Conservation (phyloP, 1,284 basidiomycete genomes). For the Coriolopsis trogii region DNA sequence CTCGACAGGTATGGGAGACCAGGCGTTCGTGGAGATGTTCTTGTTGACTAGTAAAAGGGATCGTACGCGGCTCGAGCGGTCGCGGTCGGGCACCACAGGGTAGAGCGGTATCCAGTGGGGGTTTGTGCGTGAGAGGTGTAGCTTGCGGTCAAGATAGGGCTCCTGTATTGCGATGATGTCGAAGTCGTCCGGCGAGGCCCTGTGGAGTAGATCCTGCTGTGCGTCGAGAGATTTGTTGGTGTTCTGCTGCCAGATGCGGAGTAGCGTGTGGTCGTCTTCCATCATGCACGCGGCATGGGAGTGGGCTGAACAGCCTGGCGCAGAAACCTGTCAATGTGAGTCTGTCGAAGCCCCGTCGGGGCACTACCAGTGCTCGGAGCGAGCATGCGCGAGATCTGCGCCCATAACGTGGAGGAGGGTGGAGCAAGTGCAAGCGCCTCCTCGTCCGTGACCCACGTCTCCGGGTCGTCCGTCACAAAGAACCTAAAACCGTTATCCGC, state of each 20-base stretch:
- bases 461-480: slow-evolving; percentile 13
- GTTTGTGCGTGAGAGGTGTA: slow-evolving; percentile 18
- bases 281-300: background rate
- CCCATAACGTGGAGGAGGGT: slow-evolving; percentile 2
- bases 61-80: slow-evolving; percentile 11
- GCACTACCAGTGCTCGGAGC: background rate
- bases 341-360: background rate
- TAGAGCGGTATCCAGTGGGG: slow-evolving; percentile 33
- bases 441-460: slow-evolving; percentile 12
- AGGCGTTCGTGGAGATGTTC: slow-evolving; percentile 29
- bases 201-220: slow-evolving; percentile 26
- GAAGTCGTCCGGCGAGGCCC: slow-evolving; percentile 20
- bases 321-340: background rate
- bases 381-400: background rate
- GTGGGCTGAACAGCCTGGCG: background rate
- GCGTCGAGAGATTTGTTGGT: slow-evolving; percentile 31
- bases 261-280: background rate
- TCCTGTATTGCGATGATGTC: slow-evolving; percentile 39
- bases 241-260: slow-evolving; percentile 32
- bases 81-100: slow-evolving; percentile 23
- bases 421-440: slow-evolving; percentile 1
- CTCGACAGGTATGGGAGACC: slow-evolving; percentile 25
- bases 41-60: slow-evolving; percentile 35
- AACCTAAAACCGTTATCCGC: slow-evolving; percentile 14
- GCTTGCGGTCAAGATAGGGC: slow-evolving; percentile 32